phyloP scores from a whole-genome alignment of 2,329 filamentous ascomycete species.

The Pseudocercospora macadamiae region DNA sequence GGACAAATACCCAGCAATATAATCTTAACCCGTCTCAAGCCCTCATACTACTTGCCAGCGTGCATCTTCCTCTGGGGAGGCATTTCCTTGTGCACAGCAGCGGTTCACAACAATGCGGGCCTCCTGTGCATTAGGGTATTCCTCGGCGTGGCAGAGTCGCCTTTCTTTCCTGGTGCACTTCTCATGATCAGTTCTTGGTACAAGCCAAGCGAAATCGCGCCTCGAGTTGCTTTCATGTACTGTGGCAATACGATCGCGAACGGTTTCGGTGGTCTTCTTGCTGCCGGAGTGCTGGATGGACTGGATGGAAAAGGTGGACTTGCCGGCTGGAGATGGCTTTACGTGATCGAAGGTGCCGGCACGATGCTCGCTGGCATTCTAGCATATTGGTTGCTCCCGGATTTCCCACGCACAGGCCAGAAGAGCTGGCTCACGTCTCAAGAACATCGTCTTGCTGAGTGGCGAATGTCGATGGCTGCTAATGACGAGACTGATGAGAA shows the following conservation, averaged over 20 bases:
- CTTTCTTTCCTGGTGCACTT: conserved; percentile 16
- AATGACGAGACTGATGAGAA: conserved; percentile 10
- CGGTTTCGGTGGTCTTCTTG: conserved; percentile 23
- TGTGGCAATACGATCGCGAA: conserved; percentile 34
- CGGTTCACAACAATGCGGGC: conserved; percentile 4
- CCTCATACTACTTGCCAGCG: conserved; percentile 14
- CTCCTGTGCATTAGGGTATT: not conserved
- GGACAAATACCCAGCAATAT: conserved; percentile 15
- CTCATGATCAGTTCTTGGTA: conserved; percentile 16
- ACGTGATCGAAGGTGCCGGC: conserved; percentile 8
- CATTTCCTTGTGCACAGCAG: conserved; percentile 9
- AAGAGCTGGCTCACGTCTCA: conserved; percentile 8
- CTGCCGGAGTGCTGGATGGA: conserved; percentile 13
- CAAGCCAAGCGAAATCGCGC: conserved; percentile 12
- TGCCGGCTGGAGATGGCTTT: conserved; percentile 15
- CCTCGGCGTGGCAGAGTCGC: conserved; percentile 8
- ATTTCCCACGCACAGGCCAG: not conserved
- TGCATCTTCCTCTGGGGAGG: conserved; percentile 34
- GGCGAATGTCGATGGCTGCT: conserved; percentile 6
- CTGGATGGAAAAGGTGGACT: conserved; percentile 1
- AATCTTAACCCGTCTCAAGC: conserved; percentile 7
- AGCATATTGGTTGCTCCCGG: conserved; percentile 6
- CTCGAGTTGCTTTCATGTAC: conserved; percentile 13
- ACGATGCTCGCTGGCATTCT: conserved; percentile 5
- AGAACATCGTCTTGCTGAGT: conserved; percentile 5